Evolutionary conservation across 78 protist genomes (phyloP).

Genomic region (Dictyostelium brefeldianum): DNA sequence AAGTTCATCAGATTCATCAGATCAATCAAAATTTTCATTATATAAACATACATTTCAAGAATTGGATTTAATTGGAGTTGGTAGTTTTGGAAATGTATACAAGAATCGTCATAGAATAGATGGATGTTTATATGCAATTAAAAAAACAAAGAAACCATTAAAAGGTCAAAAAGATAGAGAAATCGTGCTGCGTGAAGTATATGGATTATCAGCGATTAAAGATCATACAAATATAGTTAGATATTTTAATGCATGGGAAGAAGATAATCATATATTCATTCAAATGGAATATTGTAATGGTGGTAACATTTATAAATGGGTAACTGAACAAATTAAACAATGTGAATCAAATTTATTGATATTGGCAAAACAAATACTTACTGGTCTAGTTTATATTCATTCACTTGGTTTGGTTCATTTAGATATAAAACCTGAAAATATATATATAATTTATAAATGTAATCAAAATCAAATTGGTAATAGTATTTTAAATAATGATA

Average conservation of each 20-base stretch:
- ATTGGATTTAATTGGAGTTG: slow-evolving; percentile 61
- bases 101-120: slow-evolving; percentile 69
- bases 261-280: slow-evolving; percentile 55
- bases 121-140: slow-evolving; percentile 76
- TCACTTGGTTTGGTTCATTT: slow-evolving; percentile 72
- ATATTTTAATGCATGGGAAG: slow-evolving; percentile 80
- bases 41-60: slow-evolving; percentile 42
- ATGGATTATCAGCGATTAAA: slow-evolving; percentile 45
- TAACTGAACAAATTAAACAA: not conserved
- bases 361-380: slow-evolving; percentile 52
- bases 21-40: slow-evolving; percentile 14
- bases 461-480: slow-evolving; percentile 10
- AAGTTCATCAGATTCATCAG: not conserved
- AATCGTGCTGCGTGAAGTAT: slow-evolving; percentile 55
- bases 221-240: slow-evolving; percentile 65
- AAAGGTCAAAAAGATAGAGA: slow-evolving; percentile 33
- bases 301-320: slow-evolving; percentile 70
- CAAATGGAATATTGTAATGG: slow-evolving; percentile 79
- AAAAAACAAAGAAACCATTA: slow-evolving; percentile 54
- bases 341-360: not conserved
- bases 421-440: slow-evolving; percentile 76
- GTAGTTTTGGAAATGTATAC: slow-evolving; percentile 68
- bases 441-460: slow-evolving; percentile 33
- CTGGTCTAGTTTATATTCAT: slow-evolving; percentile 43
- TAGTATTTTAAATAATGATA: not conserved